Percentiles rank a stretch among this genome's conserved stretches.
These are phyloP conservation scores for Rhynchosporium graminicola DNA, from an alignment of 2,329 filamentous ascomycete genomes.

Conservation along the genomic window DNA sequence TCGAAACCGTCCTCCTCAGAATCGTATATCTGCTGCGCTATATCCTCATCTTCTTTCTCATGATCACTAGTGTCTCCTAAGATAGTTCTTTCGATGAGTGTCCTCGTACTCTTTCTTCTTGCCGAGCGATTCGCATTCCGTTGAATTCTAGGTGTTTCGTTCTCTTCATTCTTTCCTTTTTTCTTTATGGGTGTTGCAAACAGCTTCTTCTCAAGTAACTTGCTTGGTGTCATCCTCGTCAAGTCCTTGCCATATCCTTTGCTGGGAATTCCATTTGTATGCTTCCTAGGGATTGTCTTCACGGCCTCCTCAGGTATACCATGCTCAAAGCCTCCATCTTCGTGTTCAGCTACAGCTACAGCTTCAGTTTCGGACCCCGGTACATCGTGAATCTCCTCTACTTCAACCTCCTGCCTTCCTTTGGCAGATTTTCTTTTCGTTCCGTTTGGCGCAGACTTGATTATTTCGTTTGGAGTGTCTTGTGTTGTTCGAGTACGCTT, in stretches of 20 bases:
- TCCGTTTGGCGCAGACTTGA: not conserved
- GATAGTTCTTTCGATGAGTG: constrained; percentile 71
- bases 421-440: not conserved
- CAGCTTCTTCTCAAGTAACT: constrained; percentile 29
- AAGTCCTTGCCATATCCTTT: not conserved
- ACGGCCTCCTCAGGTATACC: not conserved
- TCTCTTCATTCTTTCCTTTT: constrained; percentile 20
- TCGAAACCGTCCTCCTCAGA: constrained; percentile 51
- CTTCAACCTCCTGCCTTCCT: not conserved
- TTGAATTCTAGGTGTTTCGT: constrained; percentile 35
- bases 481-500: constrained; percentile 26
- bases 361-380: not conserved
- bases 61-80: constrained; percentile 67
- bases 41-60: constrained; percentile 66
- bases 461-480: constrained; percentile 1
- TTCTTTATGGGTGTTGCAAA: constrained; percentile 38
- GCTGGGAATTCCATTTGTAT: not conserved
- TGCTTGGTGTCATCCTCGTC: constrained; percentile 31
- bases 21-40: constrained; percentile 69
- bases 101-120: constrained; percentile 77
- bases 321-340: constrained; percentile 1
- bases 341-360: constrained; percentile 2
- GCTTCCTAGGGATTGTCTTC: constrained; percentile 10
- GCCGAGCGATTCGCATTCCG: constrained; percentile 75
- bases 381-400: not conserved